Evolutionary conservation across 208 protist species (phyloP).

Genomic region (Chromosphaera perkinsii): DNA sequence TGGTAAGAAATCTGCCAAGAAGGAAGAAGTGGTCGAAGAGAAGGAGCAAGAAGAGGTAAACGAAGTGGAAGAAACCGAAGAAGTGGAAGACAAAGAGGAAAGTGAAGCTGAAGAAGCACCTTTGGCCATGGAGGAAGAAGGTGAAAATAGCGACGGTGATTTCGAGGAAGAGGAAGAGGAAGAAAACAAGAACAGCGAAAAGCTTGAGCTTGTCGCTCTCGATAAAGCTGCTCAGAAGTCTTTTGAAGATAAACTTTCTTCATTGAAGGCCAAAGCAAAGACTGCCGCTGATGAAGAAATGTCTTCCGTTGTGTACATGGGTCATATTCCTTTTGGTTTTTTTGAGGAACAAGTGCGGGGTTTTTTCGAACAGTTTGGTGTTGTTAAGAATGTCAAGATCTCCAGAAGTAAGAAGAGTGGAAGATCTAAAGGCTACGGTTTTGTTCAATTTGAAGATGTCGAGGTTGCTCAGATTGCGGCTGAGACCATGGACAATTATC

Average conservation of each 20-base stretch:
- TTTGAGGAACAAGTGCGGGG: conserved; percentile 57
- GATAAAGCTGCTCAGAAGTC: background rate
- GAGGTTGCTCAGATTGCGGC: conserved; percentile 62
- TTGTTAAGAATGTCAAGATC: conserved; percentile 48
- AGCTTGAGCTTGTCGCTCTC: background rate
- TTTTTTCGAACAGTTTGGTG: conserved; percentile 72
- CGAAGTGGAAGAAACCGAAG: conserved; percentile 4
- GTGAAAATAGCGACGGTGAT: background rate
- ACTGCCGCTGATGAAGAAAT: conserved; percentile 21
- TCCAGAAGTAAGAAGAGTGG: conserved; percentile 38
- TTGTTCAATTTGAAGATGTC: conserved; percentile 60
- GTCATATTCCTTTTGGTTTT: conserved; percentile 67
- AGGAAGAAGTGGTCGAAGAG: conserved; percentile 1
- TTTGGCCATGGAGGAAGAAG: background rate
- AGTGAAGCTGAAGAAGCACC: too few relatives aligned
- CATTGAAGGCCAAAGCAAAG: background rate
- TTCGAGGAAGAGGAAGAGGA: background rate
- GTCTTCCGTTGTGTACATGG: conserved; percentile 67
- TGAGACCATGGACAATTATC: conserved; percentile 67
- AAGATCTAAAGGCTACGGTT: conserved; percentile 50
- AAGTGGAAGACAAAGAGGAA: background rate
- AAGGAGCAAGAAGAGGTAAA: background rate
- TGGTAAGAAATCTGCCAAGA: too few relatives aligned
- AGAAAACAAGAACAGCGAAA: background rate
- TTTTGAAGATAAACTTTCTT: background rate